Evolutionary conservation across 495 filamentous ascomycete genomes (phyloP).

Genomic region (Parathielavia appendiculata): DNA sequence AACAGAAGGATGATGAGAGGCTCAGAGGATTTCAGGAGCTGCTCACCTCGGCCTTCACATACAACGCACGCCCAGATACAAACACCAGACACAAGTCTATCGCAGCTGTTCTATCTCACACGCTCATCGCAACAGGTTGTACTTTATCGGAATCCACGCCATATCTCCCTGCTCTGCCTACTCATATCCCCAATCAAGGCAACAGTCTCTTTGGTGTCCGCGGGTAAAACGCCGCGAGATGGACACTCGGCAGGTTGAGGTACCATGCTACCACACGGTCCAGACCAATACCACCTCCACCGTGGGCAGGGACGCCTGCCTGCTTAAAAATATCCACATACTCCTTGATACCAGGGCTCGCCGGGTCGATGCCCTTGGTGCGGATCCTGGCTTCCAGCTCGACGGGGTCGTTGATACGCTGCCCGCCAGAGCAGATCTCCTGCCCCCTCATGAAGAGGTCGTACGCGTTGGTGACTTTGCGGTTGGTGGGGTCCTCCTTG

Average conservation of each 20-base stretch:
- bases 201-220: slow-evolving; percentile 77
- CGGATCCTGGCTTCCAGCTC: slow-evolving; percentile 65
- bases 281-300: slow-evolving; percentile 79
- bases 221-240: slow-evolving; percentile 73
- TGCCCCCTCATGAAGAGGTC: slow-evolving; percentile 92
- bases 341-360: slow-evolving; percentile 69
- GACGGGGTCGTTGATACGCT: slow-evolving; percentile 72
- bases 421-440: slow-evolving; percentile 68
- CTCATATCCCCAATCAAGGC: slow-evolving; percentile 46
- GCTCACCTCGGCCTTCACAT: too few relatives aligned
- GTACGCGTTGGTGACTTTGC: slow-evolving; percentile 73
- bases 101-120: neutral
- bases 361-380: slow-evolving; percentile 67
- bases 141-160: neutral
- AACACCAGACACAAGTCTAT: neutral
- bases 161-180: neutral
- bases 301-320: slow-evolving; percentile 71
- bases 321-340: slow-evolving; percentile 78
- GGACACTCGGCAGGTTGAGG: slow-evolving; percentile 74
- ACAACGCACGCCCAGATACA: neutral
- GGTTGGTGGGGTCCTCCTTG: slow-evolving; percentile 64
- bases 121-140: neutral
- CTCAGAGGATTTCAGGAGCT: too few relatives aligned
- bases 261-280: slow-evolving; percentile 89
- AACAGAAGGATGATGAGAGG: too few relatives aligned